These are phyloP conservation scores for Penicillium sp. DNA, from an alignment of 2,329 filamentous ascomycete genomes.

Conservation along the genomic window DNA sequence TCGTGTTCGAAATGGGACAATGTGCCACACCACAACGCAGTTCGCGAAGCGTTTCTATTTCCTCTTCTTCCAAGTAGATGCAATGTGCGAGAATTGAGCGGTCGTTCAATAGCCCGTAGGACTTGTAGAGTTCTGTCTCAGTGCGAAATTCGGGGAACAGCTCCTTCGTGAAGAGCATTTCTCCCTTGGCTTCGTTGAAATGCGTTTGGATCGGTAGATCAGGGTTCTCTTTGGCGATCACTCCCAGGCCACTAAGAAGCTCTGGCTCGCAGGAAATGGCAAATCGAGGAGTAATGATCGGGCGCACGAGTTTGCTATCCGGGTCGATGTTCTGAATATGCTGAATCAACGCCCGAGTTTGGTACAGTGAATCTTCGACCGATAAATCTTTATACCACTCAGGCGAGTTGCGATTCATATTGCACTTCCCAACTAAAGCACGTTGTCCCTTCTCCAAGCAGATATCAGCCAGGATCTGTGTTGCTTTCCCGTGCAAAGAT, in stretches of 20 bases:
- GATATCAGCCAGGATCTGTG: conserved; percentile 33
- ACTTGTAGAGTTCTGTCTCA: conserved; percentile 61
- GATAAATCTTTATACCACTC: conserved; percentile 54
- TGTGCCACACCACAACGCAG: conserved; percentile 62
- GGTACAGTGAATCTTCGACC: conserved; percentile 49
- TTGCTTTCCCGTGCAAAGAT: conserved; percentile 32
- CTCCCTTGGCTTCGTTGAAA: conserved; percentile 65
- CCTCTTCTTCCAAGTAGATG: conserved; percentile 60
- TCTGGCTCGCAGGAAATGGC: conserved; percentile 60
- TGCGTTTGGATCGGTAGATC: conserved; percentile 64
- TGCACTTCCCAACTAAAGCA: conserved; percentile 38
- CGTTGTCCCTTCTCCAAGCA: conserved; percentile 36
- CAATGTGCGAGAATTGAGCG: conserved; percentile 67
- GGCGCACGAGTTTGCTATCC: conserved; percentile 44
- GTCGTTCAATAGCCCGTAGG: conserved; percentile 55
- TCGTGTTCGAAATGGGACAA: conserved; percentile 66
- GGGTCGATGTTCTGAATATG: conserved; percentile 52
- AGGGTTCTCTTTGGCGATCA: conserved; percentile 51
- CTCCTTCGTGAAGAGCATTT: conserved; percentile 55
- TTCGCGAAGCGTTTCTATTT: conserved; percentile 50
- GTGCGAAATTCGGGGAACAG: conserved; percentile 59
- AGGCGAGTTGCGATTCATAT: conserved; percentile 46
- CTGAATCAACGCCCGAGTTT: conserved; percentile 53
- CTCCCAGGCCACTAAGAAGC: conserved; percentile 57
- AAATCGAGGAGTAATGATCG: conserved; percentile 60